A percentile compares a stretch with the other conserved stretches of the same genome.
Conservation (phyloP, 2,329 filamentous ascomycete genomes). For the Cordyceps tenuipes region DNA sequence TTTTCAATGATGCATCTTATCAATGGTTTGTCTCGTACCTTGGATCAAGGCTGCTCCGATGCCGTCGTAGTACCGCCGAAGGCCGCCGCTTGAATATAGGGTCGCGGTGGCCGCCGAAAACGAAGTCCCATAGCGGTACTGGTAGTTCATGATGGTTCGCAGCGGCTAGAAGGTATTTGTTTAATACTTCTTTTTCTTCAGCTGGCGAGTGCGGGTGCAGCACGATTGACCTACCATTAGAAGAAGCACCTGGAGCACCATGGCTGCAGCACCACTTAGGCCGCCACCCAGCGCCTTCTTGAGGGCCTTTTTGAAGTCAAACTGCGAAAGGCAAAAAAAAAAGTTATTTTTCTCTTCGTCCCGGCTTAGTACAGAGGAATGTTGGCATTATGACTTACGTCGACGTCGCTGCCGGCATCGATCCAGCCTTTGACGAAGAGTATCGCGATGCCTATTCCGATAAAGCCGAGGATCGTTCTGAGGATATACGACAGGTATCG, state of each 20-base stretch:
- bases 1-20: background rate
- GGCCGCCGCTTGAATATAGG: constrained; percentile 33
- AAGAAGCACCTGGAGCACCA: constrained; percentile 39
- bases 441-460: background rate
- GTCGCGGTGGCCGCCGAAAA: constrained; percentile 32
- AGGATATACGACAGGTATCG: background rate
- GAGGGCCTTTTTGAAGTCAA: constrained; percentile 36
- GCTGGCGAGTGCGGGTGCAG: rapidly evolving
- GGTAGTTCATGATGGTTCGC: constrained; percentile 43
- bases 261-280: constrained; percentile 38
- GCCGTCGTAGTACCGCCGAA: constrained; percentile 37
- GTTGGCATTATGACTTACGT: constrained; percentile 22
- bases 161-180: constrained; percentile 28
- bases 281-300: constrained; percentile 37
- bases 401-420: constrained; percentile 32
- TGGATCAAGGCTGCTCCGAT: constrained; percentile 37
- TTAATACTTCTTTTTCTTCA: too few relatives aligned
- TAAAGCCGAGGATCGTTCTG: background rate
- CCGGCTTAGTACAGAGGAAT: background rate
- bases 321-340: constrained; percentile 21
- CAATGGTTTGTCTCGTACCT: constrained; percentile 20
- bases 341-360: background rate
- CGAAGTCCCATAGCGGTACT: constrained; percentile 37
- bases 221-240: constrained; percentile 31
- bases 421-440: constrained; percentile 38